phyloP scores from a whole-genome alignment of 345 rosid species.

The Aurinia saxatilis region DNA sequence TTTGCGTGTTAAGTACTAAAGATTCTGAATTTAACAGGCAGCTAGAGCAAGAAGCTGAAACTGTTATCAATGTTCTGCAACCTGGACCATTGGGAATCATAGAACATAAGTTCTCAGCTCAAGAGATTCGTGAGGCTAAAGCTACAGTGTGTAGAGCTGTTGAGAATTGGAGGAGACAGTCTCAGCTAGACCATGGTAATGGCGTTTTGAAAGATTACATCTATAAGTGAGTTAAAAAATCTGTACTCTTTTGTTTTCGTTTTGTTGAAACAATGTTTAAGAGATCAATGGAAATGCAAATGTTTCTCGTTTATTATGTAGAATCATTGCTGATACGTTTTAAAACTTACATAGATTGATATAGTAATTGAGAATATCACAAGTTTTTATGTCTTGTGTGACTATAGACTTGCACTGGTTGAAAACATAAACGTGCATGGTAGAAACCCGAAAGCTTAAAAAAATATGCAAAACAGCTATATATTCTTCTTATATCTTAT shows the following conservation, averaged over 20 bases:
- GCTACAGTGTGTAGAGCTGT: slow-evolving; percentile 59
- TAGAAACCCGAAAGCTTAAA: slow-evolving; percentile 9
- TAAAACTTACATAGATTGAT: slow-evolving; percentile 10
- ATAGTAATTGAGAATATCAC: slow-evolving; percentile 8
- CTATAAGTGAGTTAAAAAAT: slow-evolving; percentile 23
- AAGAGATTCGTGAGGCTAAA: slow-evolving; percentile 56
- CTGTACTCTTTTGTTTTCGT: not conserved
- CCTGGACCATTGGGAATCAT: slow-evolving; percentile 85
- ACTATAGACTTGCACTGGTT: slow-evolving; percentile 25
- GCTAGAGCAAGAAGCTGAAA: slow-evolving; percentile 78
- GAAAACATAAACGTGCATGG: slow-evolving; percentile 14
- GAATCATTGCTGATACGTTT: not conserved
- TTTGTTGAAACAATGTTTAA: not conserved
- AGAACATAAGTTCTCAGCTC: slow-evolving; percentile 74
- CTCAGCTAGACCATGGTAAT: slow-evolving; percentile 38
- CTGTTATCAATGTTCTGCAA: slow-evolving; percentile 70
- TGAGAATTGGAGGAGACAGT: slow-evolving; percentile 58
- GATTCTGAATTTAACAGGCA: too few species aligned
- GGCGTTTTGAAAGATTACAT: slow-evolving; percentile 50
- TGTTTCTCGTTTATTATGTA: not conserved
- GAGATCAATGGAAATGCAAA: not conserved
- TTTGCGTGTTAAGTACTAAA: too few species aligned
- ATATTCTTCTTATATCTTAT: slow-evolving; percentile 7
- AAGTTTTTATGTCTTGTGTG: not conserved
- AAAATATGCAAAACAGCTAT: not conserved